These are phyloP conservation scores for Coemansia sp. DNA, from an alignment of 192 early-diverging fungal species.

Conservation along the genomic window DNA sequence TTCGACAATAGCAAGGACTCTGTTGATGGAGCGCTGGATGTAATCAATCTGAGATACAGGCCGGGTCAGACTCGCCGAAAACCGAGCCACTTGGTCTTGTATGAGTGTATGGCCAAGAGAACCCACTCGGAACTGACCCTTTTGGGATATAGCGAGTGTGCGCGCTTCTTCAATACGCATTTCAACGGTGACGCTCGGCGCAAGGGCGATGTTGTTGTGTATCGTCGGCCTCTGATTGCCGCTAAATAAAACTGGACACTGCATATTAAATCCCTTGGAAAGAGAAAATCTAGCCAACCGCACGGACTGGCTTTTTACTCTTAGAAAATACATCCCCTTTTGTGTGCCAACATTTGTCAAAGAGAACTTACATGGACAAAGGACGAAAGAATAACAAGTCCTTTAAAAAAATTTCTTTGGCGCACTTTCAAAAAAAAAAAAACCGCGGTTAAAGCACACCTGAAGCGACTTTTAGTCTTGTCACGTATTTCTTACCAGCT, in stretches of 20 bases:
- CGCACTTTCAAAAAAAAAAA: background rate
- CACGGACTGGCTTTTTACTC: background rate
- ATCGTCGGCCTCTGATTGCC: constrained; percentile 35
- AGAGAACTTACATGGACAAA: background rate
- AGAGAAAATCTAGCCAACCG: background rate
- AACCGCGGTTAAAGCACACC: background rate
- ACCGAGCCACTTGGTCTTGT: constrained; percentile 80
- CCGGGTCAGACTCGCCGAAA: constrained; percentile 37
- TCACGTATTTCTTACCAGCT: background rate
- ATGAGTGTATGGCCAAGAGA: constrained; percentile 61
- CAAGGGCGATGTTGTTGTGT: constrained; percentile 81
- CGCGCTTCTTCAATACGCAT: constrained; percentile 91
- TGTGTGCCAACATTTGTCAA: background rate
- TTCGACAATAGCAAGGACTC: constrained; percentile 13
- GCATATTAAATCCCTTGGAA: background rate
- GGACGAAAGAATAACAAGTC: background rate
- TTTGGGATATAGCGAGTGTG: constrained; percentile 65
- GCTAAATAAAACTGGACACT: background rate
- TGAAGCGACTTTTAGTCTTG: background rate
- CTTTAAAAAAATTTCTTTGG: too few species aligned
- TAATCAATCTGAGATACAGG: background rate
- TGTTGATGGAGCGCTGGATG: background rate
- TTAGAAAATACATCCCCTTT: background rate
- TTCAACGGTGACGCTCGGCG: constrained; percentile 80
- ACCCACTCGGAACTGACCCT: constrained; percentile 41